Evolutionary conservation across 805 yeast genomes (phyloP).

Genomic region (Ogataea degrootiae): DNA sequence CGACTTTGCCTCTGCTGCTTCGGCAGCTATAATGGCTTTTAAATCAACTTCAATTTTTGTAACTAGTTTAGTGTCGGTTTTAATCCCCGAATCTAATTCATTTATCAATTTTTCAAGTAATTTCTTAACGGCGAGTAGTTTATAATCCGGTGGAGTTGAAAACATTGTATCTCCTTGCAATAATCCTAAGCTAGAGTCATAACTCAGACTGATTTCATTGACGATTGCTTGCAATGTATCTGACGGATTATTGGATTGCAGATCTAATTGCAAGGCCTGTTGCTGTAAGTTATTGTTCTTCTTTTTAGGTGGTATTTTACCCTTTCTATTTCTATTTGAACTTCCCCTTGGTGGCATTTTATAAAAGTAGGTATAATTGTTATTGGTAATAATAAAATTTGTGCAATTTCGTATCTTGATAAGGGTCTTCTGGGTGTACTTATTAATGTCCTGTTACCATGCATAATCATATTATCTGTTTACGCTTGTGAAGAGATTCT

Average conservation of each 20-base stretch:
- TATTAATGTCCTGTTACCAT: too few species aligned
- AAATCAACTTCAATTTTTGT: slow-evolving; percentile 18
- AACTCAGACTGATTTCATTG: slow-evolving; percentile 46
- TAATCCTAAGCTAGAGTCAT: slow-evolving; percentile 55
- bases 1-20: not conserved
- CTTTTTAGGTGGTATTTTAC: slow-evolving; percentile 21
- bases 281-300: slow-evolving; percentile 9
- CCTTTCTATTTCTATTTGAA: slow-evolving; percentile 17
- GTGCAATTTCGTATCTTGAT: too few species aligned
- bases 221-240: slow-evolving; percentile 46
- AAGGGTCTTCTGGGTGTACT: too few species aligned
- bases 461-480: too few species aligned
- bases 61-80: slow-evolving; percentile 17
- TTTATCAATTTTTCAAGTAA: slow-evolving; percentile 36
- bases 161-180: slow-evolving; percentile 49
- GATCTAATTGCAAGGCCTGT: slow-evolving; percentile 1
- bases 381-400: too few species aligned
- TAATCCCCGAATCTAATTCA: slow-evolving; percentile 33
- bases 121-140: slow-evolving; percentile 23
- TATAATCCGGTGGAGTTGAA: slow-evolving; percentile 29
- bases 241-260: slow-evolving; percentile 29
- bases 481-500: too few species aligned
- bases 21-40: not conserved
- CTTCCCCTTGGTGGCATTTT: slow-evolving; percentile 24
- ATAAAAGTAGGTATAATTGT: too few species aligned